Base-by-base conservation (phyloP, 371 early-diverging fungal genomes). In the Mortierella sp. region DNA sequence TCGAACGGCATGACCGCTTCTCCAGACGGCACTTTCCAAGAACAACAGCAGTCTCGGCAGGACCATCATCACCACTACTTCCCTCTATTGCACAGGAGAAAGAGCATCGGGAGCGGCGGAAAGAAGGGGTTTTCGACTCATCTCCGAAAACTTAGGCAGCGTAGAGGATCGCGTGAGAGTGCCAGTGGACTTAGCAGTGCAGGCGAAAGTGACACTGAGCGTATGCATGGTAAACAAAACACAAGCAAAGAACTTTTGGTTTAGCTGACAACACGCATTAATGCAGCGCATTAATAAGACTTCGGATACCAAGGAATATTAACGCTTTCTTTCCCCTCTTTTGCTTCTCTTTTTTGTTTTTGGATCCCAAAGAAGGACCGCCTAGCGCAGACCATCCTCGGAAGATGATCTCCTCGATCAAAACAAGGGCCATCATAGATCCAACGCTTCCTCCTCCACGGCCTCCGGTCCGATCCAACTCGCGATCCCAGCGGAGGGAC, bases 121-220 rank as follows among this genome's bases (percentile, higher is more conserved):
- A 72, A 55, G 44, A 66, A 55, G 19, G 68, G 58, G 2, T 30
- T 73, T 21, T 34, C 68, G 1, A 53, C 63, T 5, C 56, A 54
- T 15, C 32, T 72, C 1, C 37, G 56, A 12, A 63, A 54, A 37
- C 48, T 73, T 9, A 54, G 68, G 7, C 51, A 49, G 6, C 59
- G 63, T 7, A 32, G 50, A 21, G 60, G 51, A 12, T 53, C 64
- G 26, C 56, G 60, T 41, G 51, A 43, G 41, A 55, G 57, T 19
- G 31, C n/a, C 9, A 47, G 46, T 15, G 58, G 41, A 1, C 12
- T 58, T 19, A 62, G 56, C 23, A 70, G 63, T 34, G 37, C 37
- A 28, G 58, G 75, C n/a, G 75, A 73, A 12, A 75, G 75, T 27
- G 75, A 75, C 19, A 21, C 64, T 1, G 69, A 68, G 23, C 32